Percentiles rank a stretch among this genome's conserved stretches.
phyloP scores from a whole-genome alignment of 1,284 basidiomycete genomes.

The Moesziomyces sp. region DNA sequence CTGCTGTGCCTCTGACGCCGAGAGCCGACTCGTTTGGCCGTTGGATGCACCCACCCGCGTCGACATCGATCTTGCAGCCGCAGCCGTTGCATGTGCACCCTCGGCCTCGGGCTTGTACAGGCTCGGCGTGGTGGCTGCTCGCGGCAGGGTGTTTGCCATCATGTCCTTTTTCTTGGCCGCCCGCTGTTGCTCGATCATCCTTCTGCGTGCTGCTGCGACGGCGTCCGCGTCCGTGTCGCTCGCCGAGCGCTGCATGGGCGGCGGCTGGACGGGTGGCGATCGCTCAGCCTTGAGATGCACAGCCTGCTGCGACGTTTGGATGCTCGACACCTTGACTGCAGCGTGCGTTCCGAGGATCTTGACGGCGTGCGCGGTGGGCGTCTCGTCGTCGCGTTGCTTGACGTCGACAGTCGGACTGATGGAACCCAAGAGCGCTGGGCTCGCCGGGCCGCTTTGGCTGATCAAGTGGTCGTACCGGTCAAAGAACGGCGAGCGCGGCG shows the following conservation, averaged over 20 bases:
- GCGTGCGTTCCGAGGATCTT: slow-evolving; percentile 26
- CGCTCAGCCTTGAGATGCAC: too few species aligned
- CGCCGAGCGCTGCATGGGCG: slow-evolving; percentile 19
- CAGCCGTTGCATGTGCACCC: too few species aligned
- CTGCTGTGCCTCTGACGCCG: slow-evolving; percentile 17
- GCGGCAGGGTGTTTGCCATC: slow-evolving; percentile 29
- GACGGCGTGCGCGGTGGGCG: slow-evolving; percentile 39
- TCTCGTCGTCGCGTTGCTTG: slow-evolving; percentile 13
- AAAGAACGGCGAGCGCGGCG: slow-evolving; percentile 48
- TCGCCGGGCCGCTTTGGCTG: slow-evolving; percentile 22
- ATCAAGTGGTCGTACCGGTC: slow-evolving; percentile 41
- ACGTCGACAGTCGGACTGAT: neutral
- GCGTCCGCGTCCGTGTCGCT: slow-evolving; percentile 25
- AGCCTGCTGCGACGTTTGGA: slow-evolving; percentile 7
- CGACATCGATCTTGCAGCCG: too few species aligned
- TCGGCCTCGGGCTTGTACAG: slow-evolving; percentile 5
- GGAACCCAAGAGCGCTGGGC: slow-evolving; percentile 23
- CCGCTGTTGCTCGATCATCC: slow-evolving; percentile 52
- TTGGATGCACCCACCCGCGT: too few species aligned
- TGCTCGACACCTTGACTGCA: slow-evolving; percentile 16
- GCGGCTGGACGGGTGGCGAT: slow-evolving; percentile 9
- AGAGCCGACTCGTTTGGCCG: neutral
- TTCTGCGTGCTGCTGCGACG: slow-evolving; percentile 35
- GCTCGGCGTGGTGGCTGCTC: slow-evolving; percentile 18
- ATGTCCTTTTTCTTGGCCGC: slow-evolving; percentile 42